Percentiles rank a stretch among this genome's conserved stretches.
Conservation (phyloP, 2,329 filamentous ascomycete species). For the Orbilia javanica region DNA sequence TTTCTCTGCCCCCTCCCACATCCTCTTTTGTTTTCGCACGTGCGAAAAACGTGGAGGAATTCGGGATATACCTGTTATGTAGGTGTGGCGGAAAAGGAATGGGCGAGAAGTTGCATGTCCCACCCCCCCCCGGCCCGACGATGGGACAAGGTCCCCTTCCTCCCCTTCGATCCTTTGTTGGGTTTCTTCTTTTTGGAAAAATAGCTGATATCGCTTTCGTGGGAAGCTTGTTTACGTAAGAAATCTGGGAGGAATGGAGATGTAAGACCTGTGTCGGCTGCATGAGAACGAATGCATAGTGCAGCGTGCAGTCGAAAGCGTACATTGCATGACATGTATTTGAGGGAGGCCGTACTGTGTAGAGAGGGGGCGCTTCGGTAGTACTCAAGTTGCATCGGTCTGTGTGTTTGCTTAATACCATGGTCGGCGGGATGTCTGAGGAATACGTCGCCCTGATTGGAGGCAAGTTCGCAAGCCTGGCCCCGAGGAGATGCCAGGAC, state of each 20-base stretch:
- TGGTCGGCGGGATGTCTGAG: conserved; percentile 3
- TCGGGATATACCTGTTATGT: conserved; percentile 26
- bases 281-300: conserved; percentile 26
- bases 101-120: conserved; percentile 18
- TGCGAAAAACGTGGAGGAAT: conserved; percentile 58
- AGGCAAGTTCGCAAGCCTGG: not conserved
- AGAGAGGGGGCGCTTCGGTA: not conserved
- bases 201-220: conserved; percentile 3
- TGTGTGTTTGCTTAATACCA: conserved; percentile 18
- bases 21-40: conserved; percentile 40
- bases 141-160: conserved; percentile 7
- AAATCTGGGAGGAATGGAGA: conserved; percentile 17
- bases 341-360: conserved; percentile 2
- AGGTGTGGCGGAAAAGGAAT: conserved; percentile 25
- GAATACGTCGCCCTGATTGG: conserved; percentile 6
- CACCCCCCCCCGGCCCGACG: not conserved
- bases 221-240: conserved; percentile 22
- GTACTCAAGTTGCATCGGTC: not conserved
- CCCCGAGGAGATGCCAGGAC: conserved; percentile 12
- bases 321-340: conserved; percentile 11
- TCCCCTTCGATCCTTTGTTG: conserved; percentile 4
- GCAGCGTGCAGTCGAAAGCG: conserved; percentile 17
- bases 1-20: not conserved
- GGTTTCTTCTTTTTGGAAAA: not conserved
- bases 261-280: conserved; percentile 26